Evolutionary conservation across 306 rosid genomes (phyloP), one percentile per base, ranked within the genome.

Genomic region (Hippophae rhamnoides): DNA sequence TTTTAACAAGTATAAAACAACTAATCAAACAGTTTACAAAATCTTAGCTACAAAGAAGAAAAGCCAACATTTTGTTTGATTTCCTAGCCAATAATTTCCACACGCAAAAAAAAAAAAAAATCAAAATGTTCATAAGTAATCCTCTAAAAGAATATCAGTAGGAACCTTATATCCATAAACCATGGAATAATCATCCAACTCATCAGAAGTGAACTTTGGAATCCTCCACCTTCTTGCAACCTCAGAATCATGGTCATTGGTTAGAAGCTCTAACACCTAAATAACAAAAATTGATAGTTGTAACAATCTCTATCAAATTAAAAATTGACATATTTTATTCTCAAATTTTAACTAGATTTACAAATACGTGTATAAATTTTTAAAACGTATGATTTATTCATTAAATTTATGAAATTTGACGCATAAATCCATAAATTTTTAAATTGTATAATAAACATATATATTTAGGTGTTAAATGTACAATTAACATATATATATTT

Each of bases 131-230:
- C 65, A 75, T 73, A 78, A 77, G 70, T 62, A 87, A 45, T 84
- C 90, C 77, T 83, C 90, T 50, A 85, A 65, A 57, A 76, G 75
- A 55, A 64, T 73, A 13, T 80, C 81, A 4, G 76, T 59, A 11
- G 93, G 96, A 58, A 88, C 80, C 52, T 83, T 75, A 65, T 92
- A 83, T 55, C 99, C 96, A 56, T 72, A 88, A 52, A 75, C 76
- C 90, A 83, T 85, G 5, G 99, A 88, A 65, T 84, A 92, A 77
- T 92, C 99, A 80, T 88, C 89, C 66, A 85, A 58, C 63, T 81
- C 89, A 66, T 88, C 89, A 11, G 93, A 81, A 11, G 77, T 79
- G 57, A 88, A 82, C 72, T 85, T 84, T n/a, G 88, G 88, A 43
- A 80, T 81, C 66, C 86, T 82, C 88, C 80, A 56, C 56, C 84